These are phyloP conservation scores for Bipolaris gigantea DNA, from an alignment of 2,329 filamentous ascomycete genomes.

Conservation along the genomic window DNA sequence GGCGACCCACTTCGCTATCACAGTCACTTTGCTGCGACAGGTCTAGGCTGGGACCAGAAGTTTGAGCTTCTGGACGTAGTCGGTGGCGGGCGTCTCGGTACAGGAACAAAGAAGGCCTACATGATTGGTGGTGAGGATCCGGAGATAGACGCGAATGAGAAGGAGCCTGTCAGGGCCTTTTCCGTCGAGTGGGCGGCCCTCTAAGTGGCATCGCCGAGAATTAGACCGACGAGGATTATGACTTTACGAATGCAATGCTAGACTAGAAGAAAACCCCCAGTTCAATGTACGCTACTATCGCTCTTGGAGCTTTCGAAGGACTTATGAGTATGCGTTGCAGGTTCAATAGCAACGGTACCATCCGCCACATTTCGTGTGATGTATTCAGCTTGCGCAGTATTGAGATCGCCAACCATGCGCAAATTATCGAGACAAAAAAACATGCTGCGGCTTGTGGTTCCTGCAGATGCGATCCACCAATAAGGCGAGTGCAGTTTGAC, in stretches of 20 bases:
- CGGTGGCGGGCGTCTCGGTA: conserved; percentile 82
- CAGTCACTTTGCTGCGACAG: conserved; percentile 87
- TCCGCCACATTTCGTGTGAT: no score
- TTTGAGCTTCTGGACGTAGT: conserved; percentile 84
- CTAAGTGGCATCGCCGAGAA: conserved; percentile 48
- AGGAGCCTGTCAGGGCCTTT: conserved; percentile 66
- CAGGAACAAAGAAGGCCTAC: conserved; percentile 94
- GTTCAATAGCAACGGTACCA: not conserved
- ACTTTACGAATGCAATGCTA: conserved; percentile 10
- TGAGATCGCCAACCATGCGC: no score
- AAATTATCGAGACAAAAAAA: not conserved
- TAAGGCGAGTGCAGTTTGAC: conserved; percentile 8
- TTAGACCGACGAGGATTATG: conserved; percentile 1
- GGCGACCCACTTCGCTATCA: conserved; percentile 94
- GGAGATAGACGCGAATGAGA: conserved; percentile 29
- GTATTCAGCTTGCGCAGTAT: not conserved
- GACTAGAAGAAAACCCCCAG: conserved; percentile 1
- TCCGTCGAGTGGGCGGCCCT: conserved; percentile 94
- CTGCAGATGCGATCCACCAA: conserved; percentile 12
- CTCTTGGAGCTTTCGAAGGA: not conserved
- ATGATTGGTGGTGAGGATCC: conserved; percentile 70
- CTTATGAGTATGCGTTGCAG: no score
- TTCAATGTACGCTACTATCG: not conserved
- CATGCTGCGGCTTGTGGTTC: not conserved
- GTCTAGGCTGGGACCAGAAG: conserved; percentile 83